These are phyloP conservation scores for Takashimella koratensis DNA, from an alignment of 1,284 basidiomycete species.

Conservation along the genomic window DNA sequence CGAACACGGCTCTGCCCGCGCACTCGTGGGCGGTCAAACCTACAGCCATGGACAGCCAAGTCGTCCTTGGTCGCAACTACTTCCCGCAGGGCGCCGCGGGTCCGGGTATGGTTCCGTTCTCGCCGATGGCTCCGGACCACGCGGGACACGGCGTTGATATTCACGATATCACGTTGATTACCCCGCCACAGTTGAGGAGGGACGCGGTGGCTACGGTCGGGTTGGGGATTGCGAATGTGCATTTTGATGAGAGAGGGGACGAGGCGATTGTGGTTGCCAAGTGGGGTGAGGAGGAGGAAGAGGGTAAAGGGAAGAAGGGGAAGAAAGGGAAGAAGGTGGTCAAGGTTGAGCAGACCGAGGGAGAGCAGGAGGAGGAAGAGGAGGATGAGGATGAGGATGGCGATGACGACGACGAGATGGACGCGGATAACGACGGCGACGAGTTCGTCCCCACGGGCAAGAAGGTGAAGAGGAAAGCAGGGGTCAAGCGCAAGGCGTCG, in stretches of 20 bases:
- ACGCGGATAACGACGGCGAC: neutral
- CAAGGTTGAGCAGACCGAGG: too few relatives aligned
- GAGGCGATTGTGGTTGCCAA: neutral
- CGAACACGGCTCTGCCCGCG: neutral
- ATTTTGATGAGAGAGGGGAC: conserved; percentile 25
- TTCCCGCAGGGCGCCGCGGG: conserved; percentile 1
- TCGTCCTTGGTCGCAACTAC: neutral
- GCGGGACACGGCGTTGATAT: conserved; percentile 9
- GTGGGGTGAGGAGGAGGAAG: neutral
- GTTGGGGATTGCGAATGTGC: conserved; percentile 40
- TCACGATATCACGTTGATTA: conserved; percentile 30
- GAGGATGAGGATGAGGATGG: neutral
- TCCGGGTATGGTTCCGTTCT: neutral
- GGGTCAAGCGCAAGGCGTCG: too few relatives aligned
- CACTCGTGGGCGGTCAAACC: neutral
- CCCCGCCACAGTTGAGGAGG: conserved; percentile 26
- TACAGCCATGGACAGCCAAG: neutral
- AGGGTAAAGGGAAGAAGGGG: neutral
- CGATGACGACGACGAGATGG: neutral
- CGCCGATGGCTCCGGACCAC: neutral
- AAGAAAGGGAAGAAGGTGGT: neutral
- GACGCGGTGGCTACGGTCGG: conserved; percentile 33
- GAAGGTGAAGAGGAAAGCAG: neutral
- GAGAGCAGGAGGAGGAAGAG: neutral
- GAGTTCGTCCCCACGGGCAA: neutral